Evolutionary conservation across 257 asterid genomes (phyloP), one percentile per base, ranked within the genome.

Genomic region (Capsicum chinense): DNA sequence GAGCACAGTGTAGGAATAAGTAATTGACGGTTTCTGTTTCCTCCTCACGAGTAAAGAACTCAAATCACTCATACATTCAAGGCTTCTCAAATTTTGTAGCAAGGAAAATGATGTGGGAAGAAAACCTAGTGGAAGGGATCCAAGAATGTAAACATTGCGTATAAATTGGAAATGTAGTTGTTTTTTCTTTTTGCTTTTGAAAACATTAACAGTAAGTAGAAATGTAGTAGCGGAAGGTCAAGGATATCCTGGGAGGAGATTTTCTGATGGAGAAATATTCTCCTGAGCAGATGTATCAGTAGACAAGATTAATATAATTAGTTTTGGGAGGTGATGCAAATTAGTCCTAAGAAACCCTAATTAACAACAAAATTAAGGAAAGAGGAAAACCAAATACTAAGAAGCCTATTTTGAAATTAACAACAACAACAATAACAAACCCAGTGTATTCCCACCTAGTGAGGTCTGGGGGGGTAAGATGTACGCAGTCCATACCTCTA

Each of bases 71-170:
- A 71, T 21, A 33, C 15, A 48, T 14, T 54, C 64, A 8, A 76
- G 9, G 81, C 50, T 52, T 76, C 26, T 52, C 81, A 52, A 76
- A 14, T 7, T 26, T 78, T 69, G 11, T 7, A 69, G 42, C 79
- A 42, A 8, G 52, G 79, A 9, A 39, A 69, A 16, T 8, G 56
- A 14, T 7, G 33, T 69, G 42, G 33, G 19, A 69, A 16, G 79
- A 80, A 47, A 80, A 64, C 66, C 54, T 54, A 59, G n/a, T 39
- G 21, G 44, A 17, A 79, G 14, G 83, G 35, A 37, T 56, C 50
- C 35, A 79, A 15, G 35, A 79, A 56, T 79, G 54, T 8, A 7
- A 42, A 0, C 16, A 42, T 48, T n/a, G 15, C 83, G 35, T 2
- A 56, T 62, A 52, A 58, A 26, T 76, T 52, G 52, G 60, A 50